Evolutionary conservation across 768 basidiomycete species (phyloP).

Genomic region (Mycena indigotica): DNA sequence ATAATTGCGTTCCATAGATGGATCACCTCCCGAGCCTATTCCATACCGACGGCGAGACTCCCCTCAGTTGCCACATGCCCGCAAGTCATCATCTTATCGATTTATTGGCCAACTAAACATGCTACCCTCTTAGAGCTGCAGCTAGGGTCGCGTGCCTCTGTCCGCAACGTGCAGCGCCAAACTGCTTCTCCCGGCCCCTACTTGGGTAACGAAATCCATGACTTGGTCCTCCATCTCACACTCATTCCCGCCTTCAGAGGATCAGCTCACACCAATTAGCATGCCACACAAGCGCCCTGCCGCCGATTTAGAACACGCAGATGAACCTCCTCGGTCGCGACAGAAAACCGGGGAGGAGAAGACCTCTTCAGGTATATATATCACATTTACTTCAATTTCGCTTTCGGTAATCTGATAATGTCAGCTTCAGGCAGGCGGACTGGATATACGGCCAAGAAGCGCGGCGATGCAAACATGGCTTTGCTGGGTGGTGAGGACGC

Average conservation of each 20-base stretch:
- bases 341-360: slow-evolving; percentile 7
- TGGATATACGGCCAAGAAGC: slow-evolving; percentile 73
- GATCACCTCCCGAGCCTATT: neutral
- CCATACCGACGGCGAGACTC: slow-evolving; percentile 1
- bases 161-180: slow-evolving; percentile 57
- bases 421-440: slow-evolving; percentile 53
- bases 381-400: neutral
- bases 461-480: slow-evolving; percentile 66
- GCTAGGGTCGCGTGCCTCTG: slow-evolving; percentile 53
- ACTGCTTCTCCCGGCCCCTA: slow-evolving; percentile 34
- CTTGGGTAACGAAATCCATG: slow-evolving; percentile 31
- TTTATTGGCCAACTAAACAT: neutral
- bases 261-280: slow-evolving; percentile 1
- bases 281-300: slow-evolving; percentile 11
- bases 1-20: too few species aligned
- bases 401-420: slow-evolving; percentile 10
- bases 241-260: slow-evolving; percentile 3
- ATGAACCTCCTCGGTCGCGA: slow-evolving; percentile 17
- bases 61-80: slow-evolving; percentile 1
- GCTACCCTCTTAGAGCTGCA: slow-evolving; percentile 47
- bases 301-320: slow-evolving; percentile 7
- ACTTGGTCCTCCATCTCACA: slow-evolving; percentile 31
- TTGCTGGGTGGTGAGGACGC: slow-evolving; percentile 58
- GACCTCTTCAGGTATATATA: neutral
- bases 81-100: slow-evolving; percentile 5